These are phyloP conservation scores for Leccinum fibrillosum DNA, from an alignment of 768 basidiomycete species.

Conservation along the genomic window DNA sequence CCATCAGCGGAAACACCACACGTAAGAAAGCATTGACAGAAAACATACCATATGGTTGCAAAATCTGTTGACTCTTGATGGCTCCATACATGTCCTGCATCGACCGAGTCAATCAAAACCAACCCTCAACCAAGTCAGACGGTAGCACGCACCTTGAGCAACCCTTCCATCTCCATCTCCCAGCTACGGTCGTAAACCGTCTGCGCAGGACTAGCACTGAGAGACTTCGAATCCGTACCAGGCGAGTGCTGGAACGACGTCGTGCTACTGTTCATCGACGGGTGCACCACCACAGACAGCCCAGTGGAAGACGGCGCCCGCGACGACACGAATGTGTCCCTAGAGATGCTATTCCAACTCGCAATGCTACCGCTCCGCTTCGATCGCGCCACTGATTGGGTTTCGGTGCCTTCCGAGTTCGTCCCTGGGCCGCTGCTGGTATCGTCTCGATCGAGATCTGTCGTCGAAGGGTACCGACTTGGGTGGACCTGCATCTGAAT, in stretches of 20 bases:
- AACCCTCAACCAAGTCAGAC: not conserved
- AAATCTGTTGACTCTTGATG: constrained; percentile 86
- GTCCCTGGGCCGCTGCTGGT: constrained; percentile 54
- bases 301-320: constrained; percentile 34
- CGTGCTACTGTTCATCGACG: constrained; percentile 56
- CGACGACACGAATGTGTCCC: constrained; percentile 49
- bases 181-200: constrained; percentile 62
- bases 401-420: constrained; percentile 58
- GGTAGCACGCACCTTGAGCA: constrained; percentile 65
- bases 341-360: constrained; percentile 79
- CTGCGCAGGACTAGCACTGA: constrained; percentile 32
- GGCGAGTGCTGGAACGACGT: constrained; percentile 59
- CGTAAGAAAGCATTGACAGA: not conserved
- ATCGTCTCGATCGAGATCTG: constrained; percentile 68
- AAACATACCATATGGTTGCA: constrained; percentile 64
- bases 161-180: constrained; percentile 82
- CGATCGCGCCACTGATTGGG: constrained; percentile 41
- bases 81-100: constrained; percentile 89
- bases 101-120: constrained; percentile 1
- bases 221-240: constrained; percentile 36
- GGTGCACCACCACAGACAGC: constrained; percentile 31
- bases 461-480: constrained; percentile 48
- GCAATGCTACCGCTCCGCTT: constrained; percentile 82
- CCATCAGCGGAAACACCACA: constrained; percentile 14
- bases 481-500: constrained; percentile 78